These are phyloP conservation scores for Barnettozyma vustinii DNA, from an alignment of 805 yeast genomes.

Conservation along the genomic window DNA sequence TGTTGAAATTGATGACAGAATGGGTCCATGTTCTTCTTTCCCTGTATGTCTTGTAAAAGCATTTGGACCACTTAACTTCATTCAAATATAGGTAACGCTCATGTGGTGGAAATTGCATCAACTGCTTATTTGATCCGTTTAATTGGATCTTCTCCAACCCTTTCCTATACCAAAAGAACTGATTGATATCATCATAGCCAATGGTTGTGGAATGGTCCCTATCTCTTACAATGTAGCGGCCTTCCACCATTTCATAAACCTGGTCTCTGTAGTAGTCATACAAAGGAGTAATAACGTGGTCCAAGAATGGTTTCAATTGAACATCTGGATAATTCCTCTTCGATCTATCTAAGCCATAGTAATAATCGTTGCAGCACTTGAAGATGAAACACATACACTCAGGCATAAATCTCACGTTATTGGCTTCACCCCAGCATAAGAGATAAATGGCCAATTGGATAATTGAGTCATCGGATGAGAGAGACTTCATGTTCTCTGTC, in stretches of 20 bases:
- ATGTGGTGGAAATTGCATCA: conserved; percentile 35
- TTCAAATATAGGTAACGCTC: conserved; percentile 53
- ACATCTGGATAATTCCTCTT: conserved; percentile 26
- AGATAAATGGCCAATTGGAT: conserved; percentile 65
- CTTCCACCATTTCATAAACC: conserved; percentile 40
- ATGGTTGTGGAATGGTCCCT: conserved; percentile 64
- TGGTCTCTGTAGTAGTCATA: conserved; percentile 57
- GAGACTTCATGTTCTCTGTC: conserved; percentile 44
- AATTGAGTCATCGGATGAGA: conserved; percentile 48
- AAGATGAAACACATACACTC: conserved; percentile 82
- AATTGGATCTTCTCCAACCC: conserved; percentile 57
- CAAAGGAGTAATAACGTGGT: conserved; percentile 70
- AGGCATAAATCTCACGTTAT: conserved; percentile 81
- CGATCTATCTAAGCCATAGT: conserved; percentile 40
- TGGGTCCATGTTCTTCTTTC: conserved; percentile 79
- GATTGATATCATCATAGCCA: conserved; percentile 90
- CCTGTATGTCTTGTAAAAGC: conserved; percentile 67
- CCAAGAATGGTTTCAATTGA: conserved; percentile 42
- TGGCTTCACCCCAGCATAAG: conserved; percentile 87
- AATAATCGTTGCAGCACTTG: conserved; percentile 72
- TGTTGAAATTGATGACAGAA: conserved; percentile 62
- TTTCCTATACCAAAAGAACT: conserved; percentile 75
- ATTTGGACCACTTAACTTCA: conserved; percentile 59
- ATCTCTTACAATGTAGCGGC: conserved; percentile 41
- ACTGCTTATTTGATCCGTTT: conserved; percentile 30